Base-by-base conservation (phyloP, 768 basidiomycete species). In the Roridomyces roridus region DNA sequence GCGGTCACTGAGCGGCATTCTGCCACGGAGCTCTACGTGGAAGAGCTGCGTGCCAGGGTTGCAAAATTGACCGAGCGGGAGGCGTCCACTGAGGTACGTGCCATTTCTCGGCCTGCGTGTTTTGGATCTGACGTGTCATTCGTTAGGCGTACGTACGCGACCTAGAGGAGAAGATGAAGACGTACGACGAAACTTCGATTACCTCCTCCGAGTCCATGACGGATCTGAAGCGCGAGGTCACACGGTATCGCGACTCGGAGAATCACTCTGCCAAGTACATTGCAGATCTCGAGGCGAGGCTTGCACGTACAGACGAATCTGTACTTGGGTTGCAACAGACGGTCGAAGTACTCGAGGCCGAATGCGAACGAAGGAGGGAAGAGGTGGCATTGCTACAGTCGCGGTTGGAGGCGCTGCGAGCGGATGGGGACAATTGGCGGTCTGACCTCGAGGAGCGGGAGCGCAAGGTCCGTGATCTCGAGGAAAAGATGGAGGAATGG, bases 131-230 rank as follows among this genome's bases (percentile, higher is more conserved):
- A 52, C 40, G 46, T 71, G 61, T 55, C 65, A 36, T 60, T 49
- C 29, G 50, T 51, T 67, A 96, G 94, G 90, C 90, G 2, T 98
- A 98, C 70, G 87, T 98, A 40, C 91, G 86, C 25, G 96, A 98
- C 69, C 79, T 98, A 28, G 96, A 99, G 72, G 87, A 91, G 68
- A 94, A 92, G 74, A 86, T 99, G 68, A 94, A 90, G 75, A 74
- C 81, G 5, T 91, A 88, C 67, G 87, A 94, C 63, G 96, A 98
- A 65, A 85, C 85, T 2, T 88, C 87, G 15, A 70, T 91, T 34
- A 81, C 83, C 10, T 91, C 92, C 18, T 88, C 82, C 61, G 89
- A 90, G 70, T 90, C 91, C 4, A 80, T 97, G 68, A 81, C 81
- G 23, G 94, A 96, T 57, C 81, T 98, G 48, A 87, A 86, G 69